Percentiles rank a stretch among this genome's conserved stretches.
Evolutionary conservation across 2,329 filamentous ascomycete species (phyloP).

Genomic region (Epichloe gansuensis): DNA sequence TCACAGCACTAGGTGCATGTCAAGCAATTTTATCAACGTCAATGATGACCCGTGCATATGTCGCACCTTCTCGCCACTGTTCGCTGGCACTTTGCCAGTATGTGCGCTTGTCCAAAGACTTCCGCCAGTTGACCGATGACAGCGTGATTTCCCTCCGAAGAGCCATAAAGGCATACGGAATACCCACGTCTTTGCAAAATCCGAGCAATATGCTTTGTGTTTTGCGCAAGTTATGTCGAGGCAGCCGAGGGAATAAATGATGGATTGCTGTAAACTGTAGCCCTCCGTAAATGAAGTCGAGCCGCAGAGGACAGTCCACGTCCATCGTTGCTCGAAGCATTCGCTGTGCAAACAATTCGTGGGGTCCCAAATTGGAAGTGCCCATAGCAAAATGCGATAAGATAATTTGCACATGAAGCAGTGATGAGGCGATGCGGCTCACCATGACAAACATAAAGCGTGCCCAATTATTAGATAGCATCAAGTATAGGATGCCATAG

Average conservation of each 20-base stretch:
- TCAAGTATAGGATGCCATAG: slow-evolving; percentile 65
- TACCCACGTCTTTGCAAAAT: slow-evolving; percentile 55
- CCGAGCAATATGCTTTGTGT: slow-evolving; percentile 48
- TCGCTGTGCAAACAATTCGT: slow-evolving; percentile 79
- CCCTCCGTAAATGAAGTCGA: slow-evolving; percentile 61
- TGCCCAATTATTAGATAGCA: slow-evolving; percentile 55
- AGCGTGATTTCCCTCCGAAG: slow-evolving; percentile 70
- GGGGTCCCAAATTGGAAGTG: slow-evolving; percentile 69
- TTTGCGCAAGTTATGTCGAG: slow-evolving; percentile 53
- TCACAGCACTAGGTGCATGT: too few relatives aligned
- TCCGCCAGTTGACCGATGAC: slow-evolving; percentile 68
- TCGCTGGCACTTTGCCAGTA: slow-evolving; percentile 59
- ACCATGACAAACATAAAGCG: slow-evolving; percentile 66
- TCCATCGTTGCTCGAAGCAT: slow-evolving; percentile 92
- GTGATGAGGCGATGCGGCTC: slow-evolving; percentile 69
- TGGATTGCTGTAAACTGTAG: slow-evolving; percentile 63
- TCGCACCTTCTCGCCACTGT: slow-evolving; percentile 1
- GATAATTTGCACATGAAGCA: slow-evolving; percentile 81
- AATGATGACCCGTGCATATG: too few relatives aligned
- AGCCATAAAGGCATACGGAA: slow-evolving; percentile 83
- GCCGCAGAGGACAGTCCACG: slow-evolving; percentile 58
- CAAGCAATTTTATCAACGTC: too few relatives aligned
- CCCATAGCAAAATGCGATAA: slow-evolving; percentile 92
- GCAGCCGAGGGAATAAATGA: slow-evolving; percentile 56
- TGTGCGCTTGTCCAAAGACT: slow-evolving; percentile 66